These are phyloP conservation scores for Ascochyta fabae DNA, from an alignment of 2,329 filamentous ascomycete genomes.

Conservation along the genomic window DNA sequence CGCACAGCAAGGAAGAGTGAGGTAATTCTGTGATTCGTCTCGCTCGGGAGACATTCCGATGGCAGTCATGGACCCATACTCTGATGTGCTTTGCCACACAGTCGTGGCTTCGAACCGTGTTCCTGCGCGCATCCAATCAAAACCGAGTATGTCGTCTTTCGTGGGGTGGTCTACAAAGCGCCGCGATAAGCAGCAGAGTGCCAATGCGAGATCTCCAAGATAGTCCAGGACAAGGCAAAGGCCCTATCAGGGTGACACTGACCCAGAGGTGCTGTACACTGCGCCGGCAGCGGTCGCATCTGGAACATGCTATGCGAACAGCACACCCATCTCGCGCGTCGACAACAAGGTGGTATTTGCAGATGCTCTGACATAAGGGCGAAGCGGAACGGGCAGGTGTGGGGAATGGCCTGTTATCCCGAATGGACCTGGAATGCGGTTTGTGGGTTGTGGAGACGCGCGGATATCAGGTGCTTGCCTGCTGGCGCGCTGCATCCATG, in stretches of 20 bases:
- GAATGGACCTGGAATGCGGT: conserved; percentile 12
- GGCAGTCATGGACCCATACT: conserved; percentile 10
- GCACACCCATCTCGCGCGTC: background rate
- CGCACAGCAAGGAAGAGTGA: conserved; percentile 4
- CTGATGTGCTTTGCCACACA: conserved; percentile 17
- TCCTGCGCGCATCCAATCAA: conserved; percentile 27
- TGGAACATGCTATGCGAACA: conserved; percentile 7
- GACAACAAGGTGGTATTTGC: conserved; percentile 3
- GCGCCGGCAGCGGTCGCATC: conserved; percentile 10
- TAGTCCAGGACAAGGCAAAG: conserved; percentile 14
- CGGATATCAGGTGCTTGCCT: conserved; percentile 6
- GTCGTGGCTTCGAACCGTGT: conserved; percentile 12
- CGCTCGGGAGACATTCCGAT: conserved; percentile 16
- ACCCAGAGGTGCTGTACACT: conserved; percentile 6
- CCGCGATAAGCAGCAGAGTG: conserved; percentile 29
- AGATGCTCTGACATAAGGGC: conserved; percentile 30
- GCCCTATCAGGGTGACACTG: conserved; percentile 13
- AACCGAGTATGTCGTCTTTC: conserved; percentile 9
- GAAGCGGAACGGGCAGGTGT: conserved; percentile 20
- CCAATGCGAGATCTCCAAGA: conserved; percentile 11
- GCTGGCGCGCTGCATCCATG: conserved; percentile 5
- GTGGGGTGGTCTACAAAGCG: conserved; percentile 31
- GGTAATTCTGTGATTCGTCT: conserved; percentile 17
- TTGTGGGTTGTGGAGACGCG: conserved; percentile 21
- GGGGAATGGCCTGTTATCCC: conserved; percentile 22